phyloP scores from a whole-genome alignment of 1,284 basidiomycete species.

The Pisolithus thermaeus region DNA sequence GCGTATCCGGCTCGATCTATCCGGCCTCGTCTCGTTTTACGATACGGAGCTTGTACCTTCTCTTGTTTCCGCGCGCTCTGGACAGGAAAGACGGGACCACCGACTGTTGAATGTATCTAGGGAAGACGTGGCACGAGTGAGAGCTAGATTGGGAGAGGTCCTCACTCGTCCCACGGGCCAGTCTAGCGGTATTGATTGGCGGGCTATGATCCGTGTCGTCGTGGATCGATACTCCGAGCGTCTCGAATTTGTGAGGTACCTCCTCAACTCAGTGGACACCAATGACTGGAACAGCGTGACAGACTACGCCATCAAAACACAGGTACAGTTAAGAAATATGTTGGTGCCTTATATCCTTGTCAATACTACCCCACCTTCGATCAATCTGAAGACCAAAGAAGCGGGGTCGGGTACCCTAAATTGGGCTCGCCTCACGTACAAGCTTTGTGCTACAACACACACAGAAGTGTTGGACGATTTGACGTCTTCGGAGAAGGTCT shows the following conservation, averaged over 20 bases:
- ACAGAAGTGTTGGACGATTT: slow-evolving; percentile 27
- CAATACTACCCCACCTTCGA: not conserved
- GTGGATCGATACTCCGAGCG: slow-evolving; percentile 39
- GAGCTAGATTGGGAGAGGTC: slow-evolving; percentile 17
- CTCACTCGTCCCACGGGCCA: slow-evolving; percentile 12
- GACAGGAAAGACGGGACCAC: slow-evolving; percentile 17
- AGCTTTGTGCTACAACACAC: slow-evolving; percentile 31
- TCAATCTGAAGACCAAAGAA: not conserved
- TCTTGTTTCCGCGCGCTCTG: slow-evolving; percentile 15
- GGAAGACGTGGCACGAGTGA: not conserved
- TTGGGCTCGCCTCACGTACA: slow-evolving; percentile 27
- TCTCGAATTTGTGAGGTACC: slow-evolving; percentile 35
- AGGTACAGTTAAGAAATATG: slow-evolving; percentile 20
- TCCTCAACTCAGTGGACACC: slow-evolving; percentile 25
- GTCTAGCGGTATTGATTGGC: slow-evolving; percentile 39
- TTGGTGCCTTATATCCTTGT: slow-evolving; percentile 20
- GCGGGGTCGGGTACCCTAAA: not conserved
- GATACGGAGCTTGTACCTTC: slow-evolving; percentile 28
- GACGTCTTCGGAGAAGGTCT: slow-evolving; percentile 31
- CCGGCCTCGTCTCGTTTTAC: slow-evolving; percentile 27
- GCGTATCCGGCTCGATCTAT: slow-evolving; percentile 6
- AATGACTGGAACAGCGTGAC: slow-evolving; percentile 6
- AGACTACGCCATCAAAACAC: slow-evolving; percentile 11
- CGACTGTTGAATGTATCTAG: slow-evolving; percentile 26
- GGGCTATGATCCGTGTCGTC: slow-evolving; percentile 33